Evolutionary conservation across 805 yeast species (phyloP), one percentile per base, ranked within the genome.

Genomic region (Saturnispora ahearnii): DNA sequence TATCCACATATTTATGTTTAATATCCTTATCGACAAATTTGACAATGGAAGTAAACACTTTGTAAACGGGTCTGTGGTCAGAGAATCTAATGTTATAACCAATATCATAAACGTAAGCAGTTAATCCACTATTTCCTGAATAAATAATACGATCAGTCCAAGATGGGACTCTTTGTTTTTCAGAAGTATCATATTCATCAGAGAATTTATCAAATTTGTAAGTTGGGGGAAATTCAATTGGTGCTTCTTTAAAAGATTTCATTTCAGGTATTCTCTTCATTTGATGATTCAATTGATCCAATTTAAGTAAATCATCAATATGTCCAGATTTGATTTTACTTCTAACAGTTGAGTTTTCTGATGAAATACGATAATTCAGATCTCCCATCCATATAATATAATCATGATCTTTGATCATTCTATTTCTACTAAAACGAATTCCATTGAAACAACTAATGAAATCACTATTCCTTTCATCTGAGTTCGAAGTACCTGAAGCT

Each of bases 361-460:
- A 65, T 1, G 73, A 68, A 31, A 91, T 78, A 57, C 99, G 73
- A 65, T 86, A 93, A 62, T 93, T 93, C 64, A 91, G 77, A 62
- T 93, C 99, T 22, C 99, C 99, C 43, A 91, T 67, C 99, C 99
- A 93, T 21, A 93, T 73, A 7, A 88, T 83, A 37, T 81, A 78
- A 60, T 91, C 96, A 63, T 89, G 96, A 59, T 88, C 91, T 55
- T 76, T 76, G 41, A 87, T 76, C n/a, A 73, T 75, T 46, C 81
- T 74, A 50, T 91, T 88, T 48, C 98, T 73, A 0, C 88, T 74
- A 57, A 93, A 90, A 24, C 83, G 72, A 33, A 93, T 73, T 0
- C 96, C 93, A 54, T 76, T 82, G 61, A 79, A 70, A 34, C 91
- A 81, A 7, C 87, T 79, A 46, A 78, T 76, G 65, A 82, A 90